Conservation (phyloP, 2,329 filamentous ascomycete genomes). For the Penicillium crustosum region DNA sequence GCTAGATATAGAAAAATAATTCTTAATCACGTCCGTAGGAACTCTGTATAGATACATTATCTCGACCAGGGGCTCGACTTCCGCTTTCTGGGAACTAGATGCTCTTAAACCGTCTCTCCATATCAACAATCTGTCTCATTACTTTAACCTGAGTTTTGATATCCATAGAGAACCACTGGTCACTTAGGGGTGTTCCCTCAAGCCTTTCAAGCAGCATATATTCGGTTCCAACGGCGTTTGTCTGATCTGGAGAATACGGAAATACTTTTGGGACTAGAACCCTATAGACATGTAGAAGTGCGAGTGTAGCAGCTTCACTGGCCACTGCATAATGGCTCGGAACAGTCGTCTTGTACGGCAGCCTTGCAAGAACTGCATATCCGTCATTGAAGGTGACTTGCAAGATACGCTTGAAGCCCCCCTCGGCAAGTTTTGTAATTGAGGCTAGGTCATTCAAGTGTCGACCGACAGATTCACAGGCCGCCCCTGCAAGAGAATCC, state of each 20-base stretch:
- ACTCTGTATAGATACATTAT: too few species aligned
- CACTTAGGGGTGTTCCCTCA: constrained; percentile 33
- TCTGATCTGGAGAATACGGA: constrained; percentile 32
- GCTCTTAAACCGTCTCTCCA: constrained; percentile 24
- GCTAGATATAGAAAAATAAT: too few species aligned
- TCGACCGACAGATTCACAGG: constrained; percentile 9
- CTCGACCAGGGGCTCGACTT: constrained; percentile 10
- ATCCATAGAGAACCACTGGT: constrained; percentile 33
- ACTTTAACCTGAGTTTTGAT: constrained; percentile 23
- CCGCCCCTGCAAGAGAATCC: constrained; percentile 8
- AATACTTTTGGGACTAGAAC: constrained; percentile 42
- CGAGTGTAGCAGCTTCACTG: constrained; percentile 43
- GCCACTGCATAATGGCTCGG: constrained; percentile 34
- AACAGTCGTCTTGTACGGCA: constrained; percentile 35
- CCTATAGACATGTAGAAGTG: constrained; percentile 32
- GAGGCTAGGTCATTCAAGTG: constrained; percentile 5
- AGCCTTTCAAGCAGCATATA: constrained; percentile 42
- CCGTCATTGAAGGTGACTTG: constrained; percentile 34
- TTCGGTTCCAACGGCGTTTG: constrained; percentile 41
- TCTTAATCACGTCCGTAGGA: too few species aligned
- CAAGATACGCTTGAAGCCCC: constrained; percentile 40
- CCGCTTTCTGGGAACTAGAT: constrained; percentile 28
- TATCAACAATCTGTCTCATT: constrained; percentile 26
- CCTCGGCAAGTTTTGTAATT: constrained; percentile 37
- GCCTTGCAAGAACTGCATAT: constrained; percentile 31